Percentiles rank a stretch among this genome's conserved stretches.
phyloP scores from a whole-genome alignment of 2,329 filamentous ascomycete genomes.

The Arthrinium puccinioides region DNA sequence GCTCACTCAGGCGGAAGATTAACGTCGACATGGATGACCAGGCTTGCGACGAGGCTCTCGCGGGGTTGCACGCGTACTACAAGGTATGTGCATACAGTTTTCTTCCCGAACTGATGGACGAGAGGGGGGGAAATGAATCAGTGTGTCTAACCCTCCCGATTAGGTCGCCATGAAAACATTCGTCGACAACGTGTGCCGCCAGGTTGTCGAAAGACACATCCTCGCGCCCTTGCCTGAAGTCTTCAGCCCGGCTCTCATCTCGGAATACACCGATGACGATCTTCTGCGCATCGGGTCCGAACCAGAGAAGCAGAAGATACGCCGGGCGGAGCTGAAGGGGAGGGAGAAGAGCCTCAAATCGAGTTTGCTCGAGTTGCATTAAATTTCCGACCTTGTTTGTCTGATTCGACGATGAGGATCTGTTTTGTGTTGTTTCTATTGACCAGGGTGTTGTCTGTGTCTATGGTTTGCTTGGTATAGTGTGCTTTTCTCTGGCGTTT shows the following conservation, averaged over 20 bases:
- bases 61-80: neutral
- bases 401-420: neutral
- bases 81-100: neutral
- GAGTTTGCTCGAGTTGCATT: no score
- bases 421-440: neutral
- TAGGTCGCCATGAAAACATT: constrained; percentile 19
- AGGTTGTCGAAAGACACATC: constrained; percentile 19
- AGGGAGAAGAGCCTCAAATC: no score
- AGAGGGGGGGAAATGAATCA: neutral
- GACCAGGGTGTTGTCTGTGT: neutral
- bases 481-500: no score
- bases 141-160: neutral
- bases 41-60: neutral
- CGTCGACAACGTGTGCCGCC: constrained; percentile 18
- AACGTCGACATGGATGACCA: neutral
- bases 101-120: neutral
- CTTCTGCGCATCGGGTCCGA: constrained; percentile 1
- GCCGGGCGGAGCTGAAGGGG: neutral
- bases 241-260: constrained; percentile 7
- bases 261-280: neutral
- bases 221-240: constrained; percentile 10
- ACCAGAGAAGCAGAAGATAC: neutral
- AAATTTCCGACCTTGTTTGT: no score
- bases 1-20: neutral
- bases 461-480: no score